Evolutionary conservation across 2,329 filamentous ascomycete species (phyloP).

Genomic region (Claviceps fusiformis): DNA sequence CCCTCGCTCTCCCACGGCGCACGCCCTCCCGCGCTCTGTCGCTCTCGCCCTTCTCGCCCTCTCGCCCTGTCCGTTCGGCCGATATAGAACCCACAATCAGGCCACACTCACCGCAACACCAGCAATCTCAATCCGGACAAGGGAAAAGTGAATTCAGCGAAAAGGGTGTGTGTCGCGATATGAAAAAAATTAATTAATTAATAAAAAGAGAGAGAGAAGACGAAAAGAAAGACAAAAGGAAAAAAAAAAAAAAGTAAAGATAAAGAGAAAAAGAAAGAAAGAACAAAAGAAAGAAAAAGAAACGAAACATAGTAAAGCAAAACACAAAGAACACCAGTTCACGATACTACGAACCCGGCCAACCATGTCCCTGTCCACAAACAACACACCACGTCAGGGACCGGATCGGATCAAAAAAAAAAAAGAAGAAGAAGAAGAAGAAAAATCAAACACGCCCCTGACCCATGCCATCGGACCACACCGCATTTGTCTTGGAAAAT

Average conservation of each 20-base stretch:
- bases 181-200: no score
- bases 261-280: background rate
- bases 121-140: background rate
- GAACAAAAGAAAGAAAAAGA: background rate
- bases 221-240: no score
- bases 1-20: no score
- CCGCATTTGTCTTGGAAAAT: background rate
- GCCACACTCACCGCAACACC: background rate
- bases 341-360: background rate
- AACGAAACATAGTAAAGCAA: no score
- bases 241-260: background rate
- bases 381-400: background rate
- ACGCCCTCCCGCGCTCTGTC: no score
- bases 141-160: background rate
- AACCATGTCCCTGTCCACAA: background rate
- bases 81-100: background rate
- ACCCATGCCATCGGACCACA: background rate
- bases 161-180: no score
- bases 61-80: background rate
- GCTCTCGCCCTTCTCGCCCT: background rate
- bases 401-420: background rate
- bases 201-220: no score
- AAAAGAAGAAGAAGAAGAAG: background rate
- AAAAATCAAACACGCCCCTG: background rate
- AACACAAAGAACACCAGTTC: no score